Percentiles rank a stretch among this genome's conserved stretches.
These are phyloP conservation scores for Aaosphaeria arxii DNA, from an alignment of 2,329 filamentous ascomycete genomes.

Conservation along the genomic window DNA sequence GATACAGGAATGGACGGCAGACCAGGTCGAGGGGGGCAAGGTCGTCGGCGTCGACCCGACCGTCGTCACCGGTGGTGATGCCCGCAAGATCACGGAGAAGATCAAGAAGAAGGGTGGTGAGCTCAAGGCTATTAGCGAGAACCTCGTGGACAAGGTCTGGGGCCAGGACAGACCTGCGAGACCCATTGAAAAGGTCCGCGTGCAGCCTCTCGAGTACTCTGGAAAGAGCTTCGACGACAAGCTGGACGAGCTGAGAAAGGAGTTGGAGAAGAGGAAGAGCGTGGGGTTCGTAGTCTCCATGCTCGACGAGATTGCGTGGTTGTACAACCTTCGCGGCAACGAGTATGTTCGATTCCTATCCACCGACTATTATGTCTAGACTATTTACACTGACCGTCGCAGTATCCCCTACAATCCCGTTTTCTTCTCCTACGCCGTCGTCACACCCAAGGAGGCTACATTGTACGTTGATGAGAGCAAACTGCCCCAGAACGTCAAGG, in stretches of 20 bases:
- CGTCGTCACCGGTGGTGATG: conserved; percentile 72
- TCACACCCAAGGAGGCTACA: conserved; percentile 72
- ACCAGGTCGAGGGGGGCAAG: conserved; percentile 83
- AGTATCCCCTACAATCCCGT: conserved; percentile 95
- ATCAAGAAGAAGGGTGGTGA: conserved; percentile 85
- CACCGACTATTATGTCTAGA: too few relatives aligned
- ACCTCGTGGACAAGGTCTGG: conserved; percentile 93
- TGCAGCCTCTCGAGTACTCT: conserved; percentile 69
- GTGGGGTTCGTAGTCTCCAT: conserved; percentile 87
- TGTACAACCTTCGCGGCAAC: conserved; percentile 94
- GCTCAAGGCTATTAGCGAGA: conserved; percentile 71
- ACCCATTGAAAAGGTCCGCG: conserved; percentile 72
- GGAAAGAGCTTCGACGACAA: conserved; percentile 83
- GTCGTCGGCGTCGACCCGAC: conserved; percentile 87
- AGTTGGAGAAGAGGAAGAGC: conserved; percentile 85
- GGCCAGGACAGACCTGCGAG: conserved; percentile 67
- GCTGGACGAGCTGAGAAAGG: conserved; percentile 81
- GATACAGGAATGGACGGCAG: conserved; percentile 93
- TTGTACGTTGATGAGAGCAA: conserved; percentile 84
- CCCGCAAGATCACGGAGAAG: conserved; percentile 75
- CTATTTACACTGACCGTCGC: background rate
- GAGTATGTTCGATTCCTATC: conserved; percentile 50
- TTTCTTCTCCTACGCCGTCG: conserved; percentile 92
- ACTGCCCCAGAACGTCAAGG: conserved; percentile 64
- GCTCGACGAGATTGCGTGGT: conserved; percentile 95